phyloP scores from a whole-genome alignment of 257 asterid genomes.

The Linaria vulgaris region DNA sequence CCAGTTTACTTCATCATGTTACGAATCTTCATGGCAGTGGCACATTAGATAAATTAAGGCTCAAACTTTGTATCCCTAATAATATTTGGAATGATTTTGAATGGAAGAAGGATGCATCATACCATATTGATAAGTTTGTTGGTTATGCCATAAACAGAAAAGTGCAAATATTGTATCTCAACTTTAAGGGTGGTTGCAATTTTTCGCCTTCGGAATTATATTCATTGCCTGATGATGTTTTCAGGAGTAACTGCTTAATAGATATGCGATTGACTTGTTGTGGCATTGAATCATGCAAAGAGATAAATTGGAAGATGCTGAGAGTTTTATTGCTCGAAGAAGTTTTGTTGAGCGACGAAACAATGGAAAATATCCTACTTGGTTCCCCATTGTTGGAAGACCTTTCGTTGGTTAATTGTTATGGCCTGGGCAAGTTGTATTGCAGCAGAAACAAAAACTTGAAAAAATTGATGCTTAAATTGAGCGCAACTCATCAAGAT shows the following conservation, averaged over 20 bases:
- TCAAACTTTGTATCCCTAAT: constrained; percentile 11
- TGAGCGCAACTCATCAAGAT: neutral
- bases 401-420: constrained; percentile 25
- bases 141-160: constrained; percentile 33
- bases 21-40: constrained; percentile 12
- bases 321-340: constrained; percentile 18
- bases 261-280: constrained; percentile 28
- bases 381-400: constrained; percentile 37
- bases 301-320: constrained; percentile 21
- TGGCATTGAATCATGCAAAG: constrained; percentile 15
- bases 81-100: neutral
- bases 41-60: constrained; percentile 26
- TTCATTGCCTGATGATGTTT: constrained; percentile 33
- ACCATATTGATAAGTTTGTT: constrained; percentile 25
- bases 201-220: neutral
- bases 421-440: constrained; percentile 4
- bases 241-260: constrained; percentile 24
- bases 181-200: constrained; percentile 15
- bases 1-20: constrained; percentile 27
- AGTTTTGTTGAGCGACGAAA: constrained; percentile 16
- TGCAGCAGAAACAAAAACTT: constrained; percentile 15
- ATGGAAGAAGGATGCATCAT: constrained; percentile 1
- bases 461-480: constrained; percentile 24
- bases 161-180: constrained; percentile 34
- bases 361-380: constrained; percentile 20